phyloP scores from a whole-genome alignment of 1,139 yeast species.

The Saccharomycopsis hybrid region DNA sequence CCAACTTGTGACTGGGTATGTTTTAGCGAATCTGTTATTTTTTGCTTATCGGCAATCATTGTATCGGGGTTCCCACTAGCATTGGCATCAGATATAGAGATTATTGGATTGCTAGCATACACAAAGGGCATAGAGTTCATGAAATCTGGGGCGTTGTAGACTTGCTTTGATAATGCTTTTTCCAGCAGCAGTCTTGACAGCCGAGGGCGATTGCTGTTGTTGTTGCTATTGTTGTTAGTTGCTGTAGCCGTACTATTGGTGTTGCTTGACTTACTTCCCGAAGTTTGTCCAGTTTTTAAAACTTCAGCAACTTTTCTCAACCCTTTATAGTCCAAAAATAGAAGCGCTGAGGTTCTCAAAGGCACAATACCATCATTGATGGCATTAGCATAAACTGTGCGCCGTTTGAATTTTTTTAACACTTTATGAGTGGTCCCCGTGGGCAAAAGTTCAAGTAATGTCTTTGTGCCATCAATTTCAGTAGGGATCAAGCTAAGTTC shows the following conservation, averaged over 20 bases:
- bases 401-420: conserved; percentile 40
- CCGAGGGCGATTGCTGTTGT: too few relatives aligned
- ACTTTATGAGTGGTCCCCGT: conserved; percentile 65
- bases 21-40: neutral
- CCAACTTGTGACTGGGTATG: too few relatives aligned
- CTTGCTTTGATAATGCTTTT: neutral
- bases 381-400: conserved; percentile 54
- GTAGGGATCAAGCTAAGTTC: conserved; percentile 45
- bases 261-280: neutral
- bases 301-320: conserved; percentile 25
- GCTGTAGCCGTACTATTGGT: neutral
- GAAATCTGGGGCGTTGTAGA: conserved; percentile 12
- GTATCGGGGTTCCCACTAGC: conserved; percentile 2
- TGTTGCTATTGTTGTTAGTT: too few relatives aligned
- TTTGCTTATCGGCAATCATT: neutral
- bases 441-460: conserved; percentile 69
- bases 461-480: conserved; percentile 34
- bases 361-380: conserved; percentile 60
- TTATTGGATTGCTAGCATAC: conserved; percentile 11
- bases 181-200: neutral
- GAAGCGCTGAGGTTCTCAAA: conserved; percentile 48
- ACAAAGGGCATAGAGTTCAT: conserved; percentile 14
- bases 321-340: conserved; percentile 55
- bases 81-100: conserved; percentile 2
- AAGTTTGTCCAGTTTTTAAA: neutral